Conservation (phyloP, 495 filamentous ascomycete species). For the Evansstolkia leycettana region DNA sequence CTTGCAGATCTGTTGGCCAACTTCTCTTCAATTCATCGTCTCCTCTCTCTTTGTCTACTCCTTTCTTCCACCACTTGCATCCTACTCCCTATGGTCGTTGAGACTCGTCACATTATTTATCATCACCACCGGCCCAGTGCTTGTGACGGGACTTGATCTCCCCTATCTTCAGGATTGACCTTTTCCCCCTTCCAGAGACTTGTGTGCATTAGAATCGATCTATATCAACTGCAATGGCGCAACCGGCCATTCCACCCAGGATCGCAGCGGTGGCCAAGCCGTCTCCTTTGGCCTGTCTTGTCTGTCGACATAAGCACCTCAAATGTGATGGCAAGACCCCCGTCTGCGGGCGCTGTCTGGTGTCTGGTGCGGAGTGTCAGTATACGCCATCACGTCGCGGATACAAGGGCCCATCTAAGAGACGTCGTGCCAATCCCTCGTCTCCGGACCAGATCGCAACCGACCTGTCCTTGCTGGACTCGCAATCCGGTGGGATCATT, state of each 20-base stretch:
- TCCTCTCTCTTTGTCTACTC: too few relatives aligned
- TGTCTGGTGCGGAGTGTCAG: slow-evolving; percentile 22
- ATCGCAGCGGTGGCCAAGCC: slow-evolving; percentile 14
- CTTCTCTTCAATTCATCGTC: too few relatives aligned
- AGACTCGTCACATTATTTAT: too few relatives aligned
- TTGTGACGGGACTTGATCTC: too few relatives aligned
- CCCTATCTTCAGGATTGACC: too few relatives aligned
- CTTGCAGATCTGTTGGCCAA: too few relatives aligned
- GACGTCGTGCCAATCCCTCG: slow-evolving; percentile 27
- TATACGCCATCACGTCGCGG: slow-evolving; percentile 37
- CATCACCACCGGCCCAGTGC: too few relatives aligned
- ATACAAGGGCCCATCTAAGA: slow-evolving; percentile 36
- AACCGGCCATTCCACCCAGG: slow-evolving; percentile 7
- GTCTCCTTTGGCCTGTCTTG: slow-evolving; percentile 40
- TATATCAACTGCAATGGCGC: slow-evolving; percentile 10
- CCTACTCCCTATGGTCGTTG: too few relatives aligned
- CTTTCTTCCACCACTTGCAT: too few relatives aligned
- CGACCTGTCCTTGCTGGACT: slow-evolving; percentile 12
- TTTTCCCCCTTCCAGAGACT: too few relatives aligned
- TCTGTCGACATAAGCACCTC: slow-evolving; percentile 49
- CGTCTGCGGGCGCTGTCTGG: slow-evolving; percentile 27
- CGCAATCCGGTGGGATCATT: slow-evolving; percentile 7
- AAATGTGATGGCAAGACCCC: slow-evolving; percentile 34
- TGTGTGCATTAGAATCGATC: background rate
- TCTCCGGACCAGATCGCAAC: slow-evolving; percentile 17